Conservation (phyloP, 1,139 yeast genomes). For the Blastobotrys aristatus region DNA sequence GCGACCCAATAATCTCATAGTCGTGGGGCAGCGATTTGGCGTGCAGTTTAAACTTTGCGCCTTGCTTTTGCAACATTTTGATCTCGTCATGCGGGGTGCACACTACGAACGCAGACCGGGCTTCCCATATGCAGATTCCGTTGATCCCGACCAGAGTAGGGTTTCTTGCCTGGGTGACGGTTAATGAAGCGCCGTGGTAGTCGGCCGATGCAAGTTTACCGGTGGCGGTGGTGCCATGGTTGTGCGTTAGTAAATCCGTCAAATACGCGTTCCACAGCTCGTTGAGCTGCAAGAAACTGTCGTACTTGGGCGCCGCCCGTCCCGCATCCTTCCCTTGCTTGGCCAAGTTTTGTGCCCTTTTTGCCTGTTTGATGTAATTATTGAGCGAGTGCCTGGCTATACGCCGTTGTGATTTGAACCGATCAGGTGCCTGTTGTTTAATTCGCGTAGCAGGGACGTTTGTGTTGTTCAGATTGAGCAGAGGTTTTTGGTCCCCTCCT, state of each 20-base stretch:
- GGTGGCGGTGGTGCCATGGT: conserved; percentile 18
- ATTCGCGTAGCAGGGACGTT: conserved; percentile 15
- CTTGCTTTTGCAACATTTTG: conserved; percentile 47
- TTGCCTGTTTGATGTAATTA: conserved; percentile 3
- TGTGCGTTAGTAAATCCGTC: conserved; percentile 42
- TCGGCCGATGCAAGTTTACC: conserved; percentile 71
- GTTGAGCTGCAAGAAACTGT: conserved; percentile 50
- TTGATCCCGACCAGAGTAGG: conserved; percentile 53
- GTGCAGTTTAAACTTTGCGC: conserved; percentile 44
- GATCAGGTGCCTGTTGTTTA: conserved; percentile 6
- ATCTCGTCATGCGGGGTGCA: conserved; percentile 18
- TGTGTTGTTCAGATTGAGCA: conserved; percentile 46
- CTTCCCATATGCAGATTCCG: conserved; percentile 87
- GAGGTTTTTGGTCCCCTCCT: conserved; percentile 56
- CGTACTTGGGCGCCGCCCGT: conserved; percentile 32
- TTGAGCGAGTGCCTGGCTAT: conserved; percentile 10
- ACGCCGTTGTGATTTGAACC: conserved; percentile 6
- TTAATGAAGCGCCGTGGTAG: conserved; percentile 68
- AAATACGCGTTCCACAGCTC: conserved; percentile 61
- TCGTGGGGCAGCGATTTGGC: conserved; percentile 23
- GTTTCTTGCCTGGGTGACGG: conserved; percentile 56
- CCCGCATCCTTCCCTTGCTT: conserved; percentile 17
- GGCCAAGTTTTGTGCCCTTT: conserved; percentile 19
- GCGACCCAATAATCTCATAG: conserved; percentile 72
- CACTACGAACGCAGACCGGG: conserved; percentile 63